Base-by-base conservation (phyloP, 164 flowering plant species). In the Aristolochia californica region DNA sequence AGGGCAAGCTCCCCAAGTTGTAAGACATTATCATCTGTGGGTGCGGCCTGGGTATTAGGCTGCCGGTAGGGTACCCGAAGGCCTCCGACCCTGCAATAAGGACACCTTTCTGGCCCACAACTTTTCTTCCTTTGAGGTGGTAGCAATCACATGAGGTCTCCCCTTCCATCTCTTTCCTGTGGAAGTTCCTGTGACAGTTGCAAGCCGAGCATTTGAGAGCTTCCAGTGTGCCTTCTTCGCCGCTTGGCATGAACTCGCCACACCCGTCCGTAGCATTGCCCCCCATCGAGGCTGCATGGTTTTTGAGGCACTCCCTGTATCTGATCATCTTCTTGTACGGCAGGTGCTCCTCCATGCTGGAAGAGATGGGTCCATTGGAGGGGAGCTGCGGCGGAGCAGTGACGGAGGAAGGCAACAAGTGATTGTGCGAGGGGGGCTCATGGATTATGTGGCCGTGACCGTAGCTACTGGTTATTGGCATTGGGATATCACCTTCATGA, bases 181-280 rank as follows among this genome's bases (percentile, higher is more conserved):
- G 97, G 81, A 90, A 90, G 79, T 90, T 90, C 54, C 97, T 75
- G 65, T 90, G 97, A 69, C 97, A 90, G 61, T 74, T 75, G 81
- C 97, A 87, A 67, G 82, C 97, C 2, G 88, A 83, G 73, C 97
- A 89, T 24, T 61, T 89, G 60, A 89, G 83, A 26, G 93, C 82
- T 65, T 83, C 95, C 16, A 80, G 65, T 45, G 74, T 76, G 20
- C 85, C 95, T 56, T 80, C 94, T 59, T 75, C 87, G 0, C 87
- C 91, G 59, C 78, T 70, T 0, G 95, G 83, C 95, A 89, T 84
- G 84, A 87, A 89, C 72, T 89, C 97, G 0, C 97, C 93, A 61
- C 97, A 89, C 24, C 97, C 97, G 70, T 89, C 97, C 2, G 78
- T 83, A 44, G 93, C 95, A 68, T 75, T 79, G 4, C 93, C 95